A percentile compares a stretch with the other conserved stretches of the same genome.
These are phyloP conservation scores for Trametes meyenii DNA, from an alignment of 768 basidiomycete genomes.

Conservation along the genomic window DNA sequence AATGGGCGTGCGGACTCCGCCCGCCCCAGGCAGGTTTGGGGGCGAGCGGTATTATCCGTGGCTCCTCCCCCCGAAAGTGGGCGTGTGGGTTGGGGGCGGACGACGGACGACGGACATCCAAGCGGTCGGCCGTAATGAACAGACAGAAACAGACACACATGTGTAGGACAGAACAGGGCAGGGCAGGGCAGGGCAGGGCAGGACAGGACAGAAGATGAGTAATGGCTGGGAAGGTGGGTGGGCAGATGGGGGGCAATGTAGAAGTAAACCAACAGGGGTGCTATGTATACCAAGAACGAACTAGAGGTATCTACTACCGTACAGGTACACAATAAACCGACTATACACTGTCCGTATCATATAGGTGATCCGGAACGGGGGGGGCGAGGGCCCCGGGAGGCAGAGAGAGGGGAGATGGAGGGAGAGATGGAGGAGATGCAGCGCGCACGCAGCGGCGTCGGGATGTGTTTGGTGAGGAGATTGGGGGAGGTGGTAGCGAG, in stretches of 20 bases:
- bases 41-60: neutral
- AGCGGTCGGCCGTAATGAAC: too few relatives aligned
- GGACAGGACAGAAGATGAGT: too few relatives aligned
- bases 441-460: neutral
- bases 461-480: neutral
- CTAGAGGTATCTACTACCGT: conserved; percentile 27
- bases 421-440: neutral
- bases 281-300: conserved; percentile 23
- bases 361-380: conserved; percentile 11
- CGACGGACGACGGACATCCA: too few relatives aligned
- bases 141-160: neutral
- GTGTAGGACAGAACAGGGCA: neutral
- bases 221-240: neutral
- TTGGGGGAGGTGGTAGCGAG: too few relatives aligned
- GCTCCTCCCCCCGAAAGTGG: too few relatives aligned
- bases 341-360: conserved; percentile 25
- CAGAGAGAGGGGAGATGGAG: neutral
- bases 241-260: neutral
- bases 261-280: conserved; percentile 15
- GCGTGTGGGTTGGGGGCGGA: too few relatives aligned
- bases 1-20: neutral
- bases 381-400: neutral
- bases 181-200: too few relatives aligned
- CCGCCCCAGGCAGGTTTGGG: neutral
- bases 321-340: conserved; percentile 25